Conservation (phyloP, 192 early-diverging fungal genomes). For the Backusella australiensis region DNA sequence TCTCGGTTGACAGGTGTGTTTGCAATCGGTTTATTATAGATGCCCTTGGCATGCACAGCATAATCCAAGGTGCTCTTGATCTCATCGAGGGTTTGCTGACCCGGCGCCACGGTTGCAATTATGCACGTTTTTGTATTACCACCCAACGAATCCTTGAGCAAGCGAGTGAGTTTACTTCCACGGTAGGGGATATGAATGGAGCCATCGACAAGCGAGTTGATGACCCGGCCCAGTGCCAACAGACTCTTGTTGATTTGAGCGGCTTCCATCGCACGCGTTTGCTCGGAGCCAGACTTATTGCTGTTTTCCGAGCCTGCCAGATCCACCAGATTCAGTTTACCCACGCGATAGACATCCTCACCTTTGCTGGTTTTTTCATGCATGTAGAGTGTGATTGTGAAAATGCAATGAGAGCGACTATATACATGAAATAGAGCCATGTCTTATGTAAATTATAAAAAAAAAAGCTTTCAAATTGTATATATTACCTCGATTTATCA, state of each 20-base stretch:
- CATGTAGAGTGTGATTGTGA: constrained; percentile 86
- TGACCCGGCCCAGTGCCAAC: constrained; percentile 69
- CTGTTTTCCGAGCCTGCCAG: constrained; percentile 95
- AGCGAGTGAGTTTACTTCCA: constrained; percentile 84
- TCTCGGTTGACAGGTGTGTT: constrained; percentile 81
- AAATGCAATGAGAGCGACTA: constrained; percentile 92
- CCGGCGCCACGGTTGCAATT: constrained; percentile 90
- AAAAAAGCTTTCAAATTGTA: too few relatives aligned
- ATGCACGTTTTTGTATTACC: constrained; percentile 94
- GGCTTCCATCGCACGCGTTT: constrained; percentile 79
- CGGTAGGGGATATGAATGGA: constrained; percentile 71
- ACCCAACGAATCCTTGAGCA: constrained; percentile 89
- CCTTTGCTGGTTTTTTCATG: constrained; percentile 80
- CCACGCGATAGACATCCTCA: constrained; percentile 87
- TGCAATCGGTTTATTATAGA: constrained; percentile 73
- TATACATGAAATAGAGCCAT: neutral
- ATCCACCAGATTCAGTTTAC: constrained; percentile 96
- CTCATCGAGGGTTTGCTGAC: constrained; percentile 63
- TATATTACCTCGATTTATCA: constrained; percentile 70
- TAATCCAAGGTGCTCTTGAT: constrained; percentile 77
- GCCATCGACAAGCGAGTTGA: constrained; percentile 60
- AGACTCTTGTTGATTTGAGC: constrained; percentile 88
- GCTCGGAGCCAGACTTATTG: constrained; percentile 84
- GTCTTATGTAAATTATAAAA: too few relatives aligned
- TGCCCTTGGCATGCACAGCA: constrained; percentile 74